phyloP scores from a whole-genome alignment of 495 filamentous ascomycete species.

The Tuber microsphaerosporum region DNA sequence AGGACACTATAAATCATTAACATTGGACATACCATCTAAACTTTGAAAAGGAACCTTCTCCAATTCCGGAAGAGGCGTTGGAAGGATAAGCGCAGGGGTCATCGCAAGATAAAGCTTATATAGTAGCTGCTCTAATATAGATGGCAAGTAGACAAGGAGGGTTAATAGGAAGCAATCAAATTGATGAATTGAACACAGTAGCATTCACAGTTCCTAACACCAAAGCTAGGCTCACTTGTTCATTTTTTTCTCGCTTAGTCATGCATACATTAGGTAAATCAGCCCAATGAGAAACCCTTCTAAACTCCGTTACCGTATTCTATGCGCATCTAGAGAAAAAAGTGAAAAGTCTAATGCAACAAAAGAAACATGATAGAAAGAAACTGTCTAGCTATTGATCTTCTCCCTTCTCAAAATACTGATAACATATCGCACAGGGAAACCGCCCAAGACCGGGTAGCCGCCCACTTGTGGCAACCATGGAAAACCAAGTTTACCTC shows the following conservation, averaged over 20 bases:
- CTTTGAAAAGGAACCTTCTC: constrained; percentile 1
- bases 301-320: too few relatives aligned
- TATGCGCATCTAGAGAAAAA: too few relatives aligned
- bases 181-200: neutral
- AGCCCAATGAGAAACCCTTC: too few relatives aligned
- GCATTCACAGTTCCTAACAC: neutral
- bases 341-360: too few relatives aligned
- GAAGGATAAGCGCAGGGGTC: constrained; percentile 26
- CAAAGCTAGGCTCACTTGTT: neutral
- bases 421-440: too few relatives aligned
- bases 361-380: too few relatives aligned
- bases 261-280: too few relatives aligned
- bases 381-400: too few relatives aligned
- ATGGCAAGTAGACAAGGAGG: neutral
- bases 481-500: too few relatives aligned
- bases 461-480: too few relatives aligned
- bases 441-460: too few relatives aligned
- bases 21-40: constrained; percentile 12
- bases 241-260: neutral
- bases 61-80: constrained; percentile 9
- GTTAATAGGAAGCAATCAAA: neutral
- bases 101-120: constrained; percentile 8
- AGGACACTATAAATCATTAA: neutral
- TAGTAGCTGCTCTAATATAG: neutral
- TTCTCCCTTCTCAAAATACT: too few relatives aligned